Evolutionary conservation across 108 stramenopile species (phyloP).

Genomic region (Cyclotella choctawhatcheeana): DNA sequence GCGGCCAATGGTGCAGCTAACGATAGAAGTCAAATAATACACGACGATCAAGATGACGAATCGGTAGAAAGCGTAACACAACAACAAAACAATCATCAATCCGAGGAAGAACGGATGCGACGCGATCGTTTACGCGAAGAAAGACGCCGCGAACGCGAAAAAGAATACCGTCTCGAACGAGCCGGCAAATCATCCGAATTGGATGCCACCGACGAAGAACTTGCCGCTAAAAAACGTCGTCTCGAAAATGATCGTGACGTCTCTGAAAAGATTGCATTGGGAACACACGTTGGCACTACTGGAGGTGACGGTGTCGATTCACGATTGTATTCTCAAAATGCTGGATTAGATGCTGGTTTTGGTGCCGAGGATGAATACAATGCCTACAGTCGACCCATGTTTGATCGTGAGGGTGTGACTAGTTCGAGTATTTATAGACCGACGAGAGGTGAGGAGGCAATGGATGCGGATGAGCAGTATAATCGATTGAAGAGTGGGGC

Average conservation of each 20-base stretch:
- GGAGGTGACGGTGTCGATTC: slow-evolving; percentile 89
- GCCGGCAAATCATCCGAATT: slow-evolving; percentile 52
- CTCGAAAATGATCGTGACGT: slow-evolving; percentile 95
- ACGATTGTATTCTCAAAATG: slow-evolving; percentile 94
- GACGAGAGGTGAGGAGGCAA: slow-evolving; percentile 68
- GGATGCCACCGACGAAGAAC: slow-evolving; percentile 48
- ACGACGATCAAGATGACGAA: slow-evolving; percentile 40
- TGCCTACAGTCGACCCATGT: slow-evolving; percentile 92
- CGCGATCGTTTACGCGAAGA: slow-evolving; percentile 93
- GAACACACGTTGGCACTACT: slow-evolving; percentile 91
- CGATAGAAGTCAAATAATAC: slow-evolving; percentile 4
- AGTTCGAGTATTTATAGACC: slow-evolving; percentile 94
- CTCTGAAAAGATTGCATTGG: slow-evolving; percentile 97
- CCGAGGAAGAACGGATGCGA: slow-evolving; percentile 81
- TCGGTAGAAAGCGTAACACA: slow-evolving; percentile 35
- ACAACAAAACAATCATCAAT: slow-evolving; percentile 22
- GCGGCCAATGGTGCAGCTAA: too few species aligned
- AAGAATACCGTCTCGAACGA: slow-evolving; percentile 92
- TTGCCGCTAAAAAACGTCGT: slow-evolving; percentile 80
- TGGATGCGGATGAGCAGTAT: slow-evolving; percentile 86
- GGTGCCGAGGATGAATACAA: slow-evolving; percentile 99
- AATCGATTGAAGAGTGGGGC: slow-evolving; percentile 75
- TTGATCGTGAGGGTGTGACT: slow-evolving; percentile 86
- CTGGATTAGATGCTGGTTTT: slow-evolving; percentile 96
- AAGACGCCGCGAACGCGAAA: slow-evolving; percentile 93